These are phyloP conservation scores for Beauveria caledonica DNA, from an alignment of 2,329 filamentous ascomycete genomes.

Conservation along the genomic window DNA sequence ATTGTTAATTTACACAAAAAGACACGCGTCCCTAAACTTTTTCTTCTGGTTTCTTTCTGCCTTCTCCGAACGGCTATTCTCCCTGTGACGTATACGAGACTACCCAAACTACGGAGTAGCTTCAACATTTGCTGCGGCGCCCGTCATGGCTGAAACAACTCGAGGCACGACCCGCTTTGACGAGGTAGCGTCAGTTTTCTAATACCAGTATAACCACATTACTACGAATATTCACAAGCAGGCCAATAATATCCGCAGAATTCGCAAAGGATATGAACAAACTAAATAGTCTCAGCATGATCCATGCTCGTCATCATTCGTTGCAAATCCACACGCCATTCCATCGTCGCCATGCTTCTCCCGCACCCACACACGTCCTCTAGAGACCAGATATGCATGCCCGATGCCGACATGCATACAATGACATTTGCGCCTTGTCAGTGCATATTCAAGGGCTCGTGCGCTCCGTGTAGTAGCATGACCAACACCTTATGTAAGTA, in stretches of 20 bases:
- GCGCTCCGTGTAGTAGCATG: neutral
- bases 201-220: neutral
- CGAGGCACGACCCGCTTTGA: constrained; percentile 13
- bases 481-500: neutral
- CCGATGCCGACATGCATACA: too few relatives aligned
- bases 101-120: neutral
- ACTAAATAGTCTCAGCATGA: too few relatives aligned
- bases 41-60: neutral
- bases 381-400: neutral
- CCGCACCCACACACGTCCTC: neutral
- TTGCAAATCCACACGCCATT: neutral
- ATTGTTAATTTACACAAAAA: neutral
- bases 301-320: too few relatives aligned
- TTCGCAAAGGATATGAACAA: neutral
- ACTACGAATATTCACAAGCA: too few relatives aligned
- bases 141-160: constrained; percentile 18
- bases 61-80: neutral
- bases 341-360: neutral
- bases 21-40: neutral
- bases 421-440: too few relatives aligned
- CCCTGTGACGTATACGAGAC: neutral
- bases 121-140: neutral
- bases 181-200: constrained; percentile 6
- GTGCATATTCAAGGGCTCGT: neutral
- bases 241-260: neutral